Conservation (phyloP, 164 flowering plant genomes). For the Magnolia officinalis region DNA sequence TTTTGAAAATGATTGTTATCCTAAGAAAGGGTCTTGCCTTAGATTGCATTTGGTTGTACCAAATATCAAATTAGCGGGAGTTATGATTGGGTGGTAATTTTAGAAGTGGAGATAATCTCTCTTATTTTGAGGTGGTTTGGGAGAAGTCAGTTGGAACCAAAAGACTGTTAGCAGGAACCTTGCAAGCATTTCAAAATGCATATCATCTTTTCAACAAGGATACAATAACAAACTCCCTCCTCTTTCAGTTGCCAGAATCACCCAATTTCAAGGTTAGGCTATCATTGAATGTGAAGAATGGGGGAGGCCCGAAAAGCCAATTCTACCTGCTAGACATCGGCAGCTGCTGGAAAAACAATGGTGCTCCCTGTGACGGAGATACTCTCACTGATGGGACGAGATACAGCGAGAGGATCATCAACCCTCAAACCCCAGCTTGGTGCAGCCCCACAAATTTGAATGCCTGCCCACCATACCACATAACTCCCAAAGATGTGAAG, state of each 20-base stretch:
- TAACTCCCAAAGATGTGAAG: slow-evolving; percentile 37
- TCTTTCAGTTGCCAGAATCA: slow-evolving; percentile 60
- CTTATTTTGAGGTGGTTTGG: slow-evolving; percentile 67
- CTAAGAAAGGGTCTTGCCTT: too few relatives aligned
- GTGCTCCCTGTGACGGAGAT: slow-evolving; percentile 65
- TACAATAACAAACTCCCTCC: not conserved
- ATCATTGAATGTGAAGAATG: slow-evolving; percentile 56
- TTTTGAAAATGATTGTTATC: too few relatives aligned
- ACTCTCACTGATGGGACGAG: slow-evolving; percentile 69
- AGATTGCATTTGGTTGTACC: too few relatives aligned
- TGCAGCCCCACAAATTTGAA: slow-evolving; percentile 41
- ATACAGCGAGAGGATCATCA: slow-evolving; percentile 85
- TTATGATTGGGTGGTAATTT: slow-evolving; percentile 7
- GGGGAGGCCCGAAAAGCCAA: slow-evolving; percentile 79
- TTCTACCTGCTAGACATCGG: slow-evolving; percentile 77
- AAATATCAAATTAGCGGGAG: too few relatives aligned
- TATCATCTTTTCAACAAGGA: not conserved
- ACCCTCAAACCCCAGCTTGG: slow-evolving; percentile 60
- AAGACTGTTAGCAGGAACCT: not conserved
- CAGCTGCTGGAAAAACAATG: slow-evolving; percentile 85
- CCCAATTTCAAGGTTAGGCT: slow-evolving; percentile 72
- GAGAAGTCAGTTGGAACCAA: slow-evolving; percentile 50
- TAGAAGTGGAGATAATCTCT: slow-evolving; percentile 28
- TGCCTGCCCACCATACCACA: slow-evolving; percentile 73
- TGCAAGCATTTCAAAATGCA: not conserved